Evolutionary conservation across 352 stramenopile genomes (phyloP).

Genomic region (Phytophthora cryptogea): DNA sequence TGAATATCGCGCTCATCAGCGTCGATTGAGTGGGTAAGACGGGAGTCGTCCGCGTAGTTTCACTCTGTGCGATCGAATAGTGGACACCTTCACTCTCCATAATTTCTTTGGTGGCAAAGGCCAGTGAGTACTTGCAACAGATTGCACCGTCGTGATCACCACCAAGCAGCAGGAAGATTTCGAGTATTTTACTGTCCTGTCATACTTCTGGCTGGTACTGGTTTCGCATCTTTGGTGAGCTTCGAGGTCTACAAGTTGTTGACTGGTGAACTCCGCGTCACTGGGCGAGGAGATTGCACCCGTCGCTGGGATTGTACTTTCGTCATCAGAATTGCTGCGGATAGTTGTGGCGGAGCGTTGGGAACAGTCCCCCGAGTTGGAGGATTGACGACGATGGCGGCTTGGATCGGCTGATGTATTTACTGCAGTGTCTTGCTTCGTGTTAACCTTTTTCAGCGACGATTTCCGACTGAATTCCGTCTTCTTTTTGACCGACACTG

Average conservation of each 20-base stretch:
- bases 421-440: neutral
- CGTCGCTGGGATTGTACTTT: neutral
- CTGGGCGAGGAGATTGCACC: slow-evolving; percentile 1
- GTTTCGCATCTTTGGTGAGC: neutral
- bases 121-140: slow-evolving; percentile 28
- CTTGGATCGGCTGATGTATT: neutral
- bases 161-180: slow-evolving; percentile 38
- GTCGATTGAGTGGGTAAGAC: slow-evolving; percentile 29
- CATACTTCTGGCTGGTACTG: neutral
- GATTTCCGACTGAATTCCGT: slow-evolving; percentile 2
- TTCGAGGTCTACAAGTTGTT: neutral
- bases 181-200: slow-evolving; percentile 17
- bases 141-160: slow-evolving; percentile 47
- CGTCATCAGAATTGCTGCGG: slow-evolving; percentile 2
- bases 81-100: slow-evolving; percentile 29
- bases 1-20: slow-evolving; percentile 24
- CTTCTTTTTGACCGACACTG: slow-evolving; percentile 19
- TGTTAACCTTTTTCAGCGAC: neutral
- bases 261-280: slow-evolving; percentile 2
- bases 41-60: slow-evolving; percentile 8
- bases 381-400: neutral
- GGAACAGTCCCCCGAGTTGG: neutral
- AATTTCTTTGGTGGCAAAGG: slow-evolving; percentile 23
- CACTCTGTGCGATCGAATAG: slow-evolving; percentile 20
- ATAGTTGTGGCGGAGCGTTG: slow-evolving; percentile 14